Evolutionary conservation across 2,329 filamentous ascomycete genomes (phyloP).

Genomic region (Neonectria ditissima): DNA sequence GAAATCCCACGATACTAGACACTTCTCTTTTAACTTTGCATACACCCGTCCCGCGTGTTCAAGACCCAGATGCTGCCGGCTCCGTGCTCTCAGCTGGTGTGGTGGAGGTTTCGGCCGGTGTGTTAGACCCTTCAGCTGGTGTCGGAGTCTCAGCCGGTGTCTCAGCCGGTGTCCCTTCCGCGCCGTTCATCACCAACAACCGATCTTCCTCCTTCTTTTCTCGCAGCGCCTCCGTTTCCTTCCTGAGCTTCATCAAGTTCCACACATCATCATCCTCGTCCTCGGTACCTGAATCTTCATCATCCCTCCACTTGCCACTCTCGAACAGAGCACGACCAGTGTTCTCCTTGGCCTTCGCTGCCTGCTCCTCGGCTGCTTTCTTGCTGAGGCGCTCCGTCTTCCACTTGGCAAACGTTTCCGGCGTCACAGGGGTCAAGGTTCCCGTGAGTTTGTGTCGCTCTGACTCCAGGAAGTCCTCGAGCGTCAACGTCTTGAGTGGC

Average conservation of each 20-base stretch:
- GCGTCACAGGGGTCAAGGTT: constrained; percentile 91
- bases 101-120: constrained; percentile 29
- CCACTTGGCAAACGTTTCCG: constrained; percentile 94
- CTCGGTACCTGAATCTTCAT: constrained; percentile 71
- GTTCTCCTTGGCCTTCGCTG: constrained; percentile 90
- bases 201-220: constrained; percentile 83
- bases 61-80: constrained; percentile 42
- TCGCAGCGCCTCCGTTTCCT: constrained; percentile 83
- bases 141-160: constrained; percentile 30
- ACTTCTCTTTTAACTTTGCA: constrained; percentile 36
- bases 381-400: constrained; percentile 95
- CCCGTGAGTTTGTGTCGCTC: constrained; percentile 96
- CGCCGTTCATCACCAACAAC: constrained; percentile 52
- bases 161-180: constrained; percentile 26
- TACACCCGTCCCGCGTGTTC: constrained; percentile 29
- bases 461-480: constrained; percentile 97
- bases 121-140: constrained; percentile 23
- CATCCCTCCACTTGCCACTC: constrained; percentile 89
- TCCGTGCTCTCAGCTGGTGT: constrained; percentile 34
- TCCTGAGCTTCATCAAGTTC: constrained; percentile 85
- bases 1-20: constrained; percentile 40
- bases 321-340: constrained; percentile 96
- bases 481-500: constrained; percentile 90
- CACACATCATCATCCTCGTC: constrained; percentile 75
- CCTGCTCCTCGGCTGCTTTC: constrained; percentile 94